Evolutionary conservation across 2,329 filamentous ascomycete species (phyloP), one percentile per base, ranked within the genome.

Genomic region (Penicillium sp.): DNA sequence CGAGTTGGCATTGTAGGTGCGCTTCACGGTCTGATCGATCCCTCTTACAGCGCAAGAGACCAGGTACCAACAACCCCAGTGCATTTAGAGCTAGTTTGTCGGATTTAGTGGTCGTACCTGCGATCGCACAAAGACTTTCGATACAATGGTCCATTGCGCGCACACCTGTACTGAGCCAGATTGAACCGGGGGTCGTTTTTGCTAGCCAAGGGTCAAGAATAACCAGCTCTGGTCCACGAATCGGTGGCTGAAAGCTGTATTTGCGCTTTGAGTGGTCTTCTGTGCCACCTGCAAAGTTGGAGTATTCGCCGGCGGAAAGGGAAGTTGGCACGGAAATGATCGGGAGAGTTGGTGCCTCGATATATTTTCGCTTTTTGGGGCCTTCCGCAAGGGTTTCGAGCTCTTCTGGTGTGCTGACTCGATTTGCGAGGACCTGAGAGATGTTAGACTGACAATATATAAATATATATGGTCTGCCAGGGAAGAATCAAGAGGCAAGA

Each of bases 141-240:
- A 85, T 77, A 53, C 81, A 84, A 62, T 85, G 82, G 60, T 85
- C 82, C 0, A 85, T 75, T 0, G 79, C 77, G 9, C 82, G 73
- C 8, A 86, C 73, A 0, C 84, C 84, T 0, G 82, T 83, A 41
- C 79, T 80, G 1, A 86, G 70, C 83, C 83, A 87, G 21, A 84
- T 73, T 21, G 71, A 70, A 1, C 73, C 69, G 0, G 83, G 83
- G 0, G 82, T 85, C 0, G 78, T 79, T 2, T 72, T 65, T 16
- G 75, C 76, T 0, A 86, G 70, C 15, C 74, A 70, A 2, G 83
- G 80, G 54, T 86, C 83, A 2, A 85, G 77, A 37, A 86, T 80
- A 6, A 86, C 73, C 4, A 86, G 73, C 5, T 76, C 67, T 0
- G 82, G 76, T 0, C 79, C 77, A 31, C 74, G 72, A 5, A 69